Evolutionary conservation across 805 yeast genomes (phyloP).

Genomic region (Deakozyma indianensis): DNA sequence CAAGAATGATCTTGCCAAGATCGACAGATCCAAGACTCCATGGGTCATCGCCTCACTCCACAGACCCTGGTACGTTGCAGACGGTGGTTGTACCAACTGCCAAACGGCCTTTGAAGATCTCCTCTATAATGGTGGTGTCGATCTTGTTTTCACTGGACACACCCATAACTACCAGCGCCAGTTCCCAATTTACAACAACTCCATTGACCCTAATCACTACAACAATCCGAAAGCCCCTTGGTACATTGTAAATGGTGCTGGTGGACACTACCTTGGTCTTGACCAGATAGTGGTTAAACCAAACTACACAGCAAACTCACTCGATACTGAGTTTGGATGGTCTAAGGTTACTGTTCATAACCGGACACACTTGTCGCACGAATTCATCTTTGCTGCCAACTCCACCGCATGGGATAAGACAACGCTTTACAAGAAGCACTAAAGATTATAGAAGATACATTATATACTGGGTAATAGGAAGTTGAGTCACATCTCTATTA

Average conservation of each 20-base stretch:
- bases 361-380: constrained; percentile 19
- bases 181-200: constrained; percentile 10
- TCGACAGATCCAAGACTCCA: constrained; percentile 18
- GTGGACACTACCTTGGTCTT: constrained; percentile 19
- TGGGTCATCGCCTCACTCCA: constrained; percentile 17
- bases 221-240: constrained; percentile 19
- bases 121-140: constrained; percentile 12
- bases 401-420: constrained; percentile 16
- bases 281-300: constrained; percentile 7
- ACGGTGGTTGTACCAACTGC: constrained; percentile 10
- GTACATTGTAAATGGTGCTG: constrained; percentile 20
- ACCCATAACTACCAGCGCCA: constrained; percentile 15
- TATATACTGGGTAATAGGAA: too few relatives aligned
- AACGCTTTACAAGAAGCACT: constrained; percentile 14
- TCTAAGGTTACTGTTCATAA: constrained; percentile 18
- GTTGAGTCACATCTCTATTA: too few relatives aligned
- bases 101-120: constrained; percentile 14
- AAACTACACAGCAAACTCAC: neutral
- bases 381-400: constrained; percentile 16
- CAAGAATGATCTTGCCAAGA: constrained; percentile 15
- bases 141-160: constrained; percentile 15
- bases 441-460: neutral
- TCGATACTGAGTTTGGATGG: constrained; percentile 16
- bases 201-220: constrained; percentile 16
- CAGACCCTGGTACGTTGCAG: constrained; percentile 21